A percentile compares a stretch with the other conserved stretches of the same genome.
Conservation (phyloP, 2,329 filamentous ascomycete species). For the Aspergillus sp. region DNA sequence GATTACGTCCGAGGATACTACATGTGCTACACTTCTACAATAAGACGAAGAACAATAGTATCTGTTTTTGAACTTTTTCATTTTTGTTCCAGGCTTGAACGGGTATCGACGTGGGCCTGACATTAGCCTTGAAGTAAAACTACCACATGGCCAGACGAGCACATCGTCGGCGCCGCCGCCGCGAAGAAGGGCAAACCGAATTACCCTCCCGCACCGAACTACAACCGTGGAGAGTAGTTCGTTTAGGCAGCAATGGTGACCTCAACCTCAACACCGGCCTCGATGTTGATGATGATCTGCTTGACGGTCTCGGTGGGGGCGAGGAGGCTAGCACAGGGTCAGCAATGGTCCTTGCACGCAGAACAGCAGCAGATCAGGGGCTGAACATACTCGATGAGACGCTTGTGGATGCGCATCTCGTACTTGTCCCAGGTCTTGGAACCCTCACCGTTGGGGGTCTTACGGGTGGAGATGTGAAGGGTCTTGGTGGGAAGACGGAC, state of each 20-base stretch:
- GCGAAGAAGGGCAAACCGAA: conserved; percentile 18
- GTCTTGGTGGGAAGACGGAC: conserved; percentile 97
- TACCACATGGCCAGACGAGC: conserved; percentile 17
- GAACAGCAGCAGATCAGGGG: not conserved
- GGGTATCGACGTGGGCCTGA: conserved; percentile 26
- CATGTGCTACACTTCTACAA: no score
- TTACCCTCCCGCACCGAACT: conserved; percentile 26
- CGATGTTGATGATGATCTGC: conserved; percentile 56
- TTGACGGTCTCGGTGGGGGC: conserved; percentile 81
- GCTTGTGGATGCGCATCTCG: conserved; percentile 99
- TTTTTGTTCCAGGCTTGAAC: conserved; percentile 30
- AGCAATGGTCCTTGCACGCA: conserved; percentile 6
- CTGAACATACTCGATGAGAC: conserved; percentile 77
- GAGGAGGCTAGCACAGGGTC: conserved; percentile 63
- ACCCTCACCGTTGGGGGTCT: conserved; percentile 99
- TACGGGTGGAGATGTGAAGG: conserved; percentile 94
- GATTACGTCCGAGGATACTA: no score
- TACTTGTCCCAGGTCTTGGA: conserved; percentile 99
- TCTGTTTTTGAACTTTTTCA: conserved; percentile 32
- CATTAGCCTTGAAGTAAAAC: conserved; percentile 14
- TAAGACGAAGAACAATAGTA: conserved; percentile 5
- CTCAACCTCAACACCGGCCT: conserved; percentile 54
- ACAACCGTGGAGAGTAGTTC: conserved; percentile 14
- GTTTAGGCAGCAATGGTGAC: conserved; percentile 53
- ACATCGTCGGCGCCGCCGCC: conserved; percentile 17